A percentile compares a stretch with the other conserved stretches of the same genome.
phyloP scores from a whole-genome alignment of 805 yeast species.

The Saccharomycopsis guyanensis region DNA sequence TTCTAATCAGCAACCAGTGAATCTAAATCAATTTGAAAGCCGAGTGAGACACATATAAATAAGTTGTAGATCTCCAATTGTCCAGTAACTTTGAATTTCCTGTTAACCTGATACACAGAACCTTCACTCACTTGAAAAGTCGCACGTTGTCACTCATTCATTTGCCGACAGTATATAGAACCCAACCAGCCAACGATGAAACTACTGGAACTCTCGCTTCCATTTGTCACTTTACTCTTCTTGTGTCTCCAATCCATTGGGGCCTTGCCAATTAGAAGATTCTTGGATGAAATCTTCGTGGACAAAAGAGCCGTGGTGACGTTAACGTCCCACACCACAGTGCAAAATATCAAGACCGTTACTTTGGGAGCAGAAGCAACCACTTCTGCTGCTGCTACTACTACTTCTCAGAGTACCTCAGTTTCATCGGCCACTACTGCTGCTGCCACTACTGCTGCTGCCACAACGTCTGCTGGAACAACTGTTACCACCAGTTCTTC shows the following conservation, averaged over 20 bases:
- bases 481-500: constrained; percentile 4
- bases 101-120: too few relatives aligned
- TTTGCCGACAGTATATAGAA: too few relatives aligned
- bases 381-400: constrained; percentile 3
- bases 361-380: background rate
- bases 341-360: background rate
- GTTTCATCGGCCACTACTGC: constrained; percentile 13
- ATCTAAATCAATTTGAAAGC: background rate
- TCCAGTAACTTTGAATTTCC: too few relatives aligned
- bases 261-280: background rate
- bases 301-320: background rate
- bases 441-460: constrained; percentile 10
- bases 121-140: too few relatives aligned
- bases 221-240: background rate
- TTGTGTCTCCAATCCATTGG: background rate
- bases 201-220: background rate
- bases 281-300: background rate
- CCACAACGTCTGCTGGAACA: constrained; percentile 5
- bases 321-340: background rate
- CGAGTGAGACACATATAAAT: background rate
- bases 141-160: too few relatives aligned
- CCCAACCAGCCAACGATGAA: too few relatives aligned
- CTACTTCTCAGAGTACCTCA: constrained; percentile 6
- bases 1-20: background rate
- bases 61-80: background rate